Base-by-base conservation (phyloP, 768 basidiomycete genomes). In the Candolleomyces efflorescens region DNA sequence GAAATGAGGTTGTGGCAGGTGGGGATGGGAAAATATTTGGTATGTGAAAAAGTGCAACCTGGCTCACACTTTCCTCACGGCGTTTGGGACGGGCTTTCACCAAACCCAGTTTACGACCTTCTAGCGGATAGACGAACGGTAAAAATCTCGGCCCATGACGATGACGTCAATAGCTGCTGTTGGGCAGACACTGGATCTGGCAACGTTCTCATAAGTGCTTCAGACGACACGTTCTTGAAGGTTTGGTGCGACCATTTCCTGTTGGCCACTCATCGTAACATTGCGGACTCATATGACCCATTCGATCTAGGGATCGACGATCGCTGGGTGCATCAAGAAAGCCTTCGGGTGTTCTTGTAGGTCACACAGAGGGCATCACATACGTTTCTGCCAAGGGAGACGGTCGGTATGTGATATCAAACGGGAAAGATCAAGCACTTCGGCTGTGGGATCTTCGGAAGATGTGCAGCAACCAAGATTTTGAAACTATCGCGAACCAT, bases 351-450 rank as follows among this genome's bases (percentile, higher is more conserved):
- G 90, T 96, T 1, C 79, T 98, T 13, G 86, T 96, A 44, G 97
- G 97, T 0, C 96, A 98, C 62, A 97, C 94, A 0, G 95, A 98
- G 65, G 93, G 96, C 43, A 89, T 98, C 57, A 94, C 96, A 5
- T 92, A 92, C 62, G 94, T 97, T 13, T 89, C 93, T 36, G 89
- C 96, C 1, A 98, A 97, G 65, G 96, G 96, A 5, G 96, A 98
- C 66, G 96, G 96, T 9, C 86, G 96, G 59, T 98, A 98, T 68
- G 77, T 96, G 47, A 87, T 98, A 46, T 94, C 92, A 17, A 98
- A 98, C 65, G 94, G 94, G 38, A 98, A 98, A 72, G 96, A 98
- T 68, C 95, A 98, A 65, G 84, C 90, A 1, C 76, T 94, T 51
- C 85, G 94, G 6, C 73, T 98, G 22, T 98, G 96, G 90, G 96